These are phyloP conservation scores for Trichoderma hamatum DNA, from an alignment of 2,329 filamentous ascomycete genomes.

Conservation along the genomic window DNA sequence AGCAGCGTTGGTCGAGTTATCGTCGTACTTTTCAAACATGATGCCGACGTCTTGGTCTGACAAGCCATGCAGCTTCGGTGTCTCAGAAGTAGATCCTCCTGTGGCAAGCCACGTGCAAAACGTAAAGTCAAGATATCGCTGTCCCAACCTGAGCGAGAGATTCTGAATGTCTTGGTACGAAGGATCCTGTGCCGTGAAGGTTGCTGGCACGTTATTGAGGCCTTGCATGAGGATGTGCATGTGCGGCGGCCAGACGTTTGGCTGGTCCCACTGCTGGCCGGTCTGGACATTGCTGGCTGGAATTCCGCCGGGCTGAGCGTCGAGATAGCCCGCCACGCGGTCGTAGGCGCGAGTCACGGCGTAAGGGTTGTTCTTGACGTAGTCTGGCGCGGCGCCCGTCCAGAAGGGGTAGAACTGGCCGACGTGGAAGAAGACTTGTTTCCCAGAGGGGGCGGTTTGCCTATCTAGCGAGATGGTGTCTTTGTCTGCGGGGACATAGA, in stretches of 20 bases:
- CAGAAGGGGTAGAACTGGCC: slow-evolving; percentile 71
- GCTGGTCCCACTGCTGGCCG: slow-evolving; percentile 71
- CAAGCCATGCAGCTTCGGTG: slow-evolving; percentile 54
- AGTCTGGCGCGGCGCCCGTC: slow-evolving; percentile 63
- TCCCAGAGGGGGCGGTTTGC: slow-evolving; percentile 53
- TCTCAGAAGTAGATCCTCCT: slow-evolving; percentile 60
- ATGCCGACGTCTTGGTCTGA: slow-evolving; percentile 52
- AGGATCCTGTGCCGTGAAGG: slow-evolving; percentile 56
- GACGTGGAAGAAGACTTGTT: slow-evolving; percentile 60
- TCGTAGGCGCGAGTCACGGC: slow-evolving; percentile 58
- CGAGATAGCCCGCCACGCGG: slow-evolving; percentile 57
- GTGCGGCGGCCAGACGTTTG: slow-evolving; percentile 70
- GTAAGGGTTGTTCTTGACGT: slow-evolving; percentile 60
- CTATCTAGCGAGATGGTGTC: slow-evolving; percentile 41
- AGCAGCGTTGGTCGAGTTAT: slow-evolving; percentile 61
- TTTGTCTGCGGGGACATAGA: slow-evolving; percentile 55
- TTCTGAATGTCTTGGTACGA: slow-evolving; percentile 57
- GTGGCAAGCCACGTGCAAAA: slow-evolving; percentile 73
- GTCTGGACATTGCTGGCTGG: slow-evolving; percentile 64
- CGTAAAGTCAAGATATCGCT: slow-evolving; percentile 67
- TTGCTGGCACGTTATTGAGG: slow-evolving; percentile 61
- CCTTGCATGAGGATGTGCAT: slow-evolving; percentile 67
- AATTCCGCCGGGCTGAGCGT: slow-evolving; percentile 58
- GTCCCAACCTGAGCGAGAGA: slow-evolving; percentile 61
- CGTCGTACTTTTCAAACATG: slow-evolving; percentile 72